A percentile compares a stretch with the other conserved stretches of the same genome.
These are phyloP conservation scores for Sporisorium exsertum DNA, from an alignment of 1,284 basidiomycete species.

Conservation along the genomic window DNA sequence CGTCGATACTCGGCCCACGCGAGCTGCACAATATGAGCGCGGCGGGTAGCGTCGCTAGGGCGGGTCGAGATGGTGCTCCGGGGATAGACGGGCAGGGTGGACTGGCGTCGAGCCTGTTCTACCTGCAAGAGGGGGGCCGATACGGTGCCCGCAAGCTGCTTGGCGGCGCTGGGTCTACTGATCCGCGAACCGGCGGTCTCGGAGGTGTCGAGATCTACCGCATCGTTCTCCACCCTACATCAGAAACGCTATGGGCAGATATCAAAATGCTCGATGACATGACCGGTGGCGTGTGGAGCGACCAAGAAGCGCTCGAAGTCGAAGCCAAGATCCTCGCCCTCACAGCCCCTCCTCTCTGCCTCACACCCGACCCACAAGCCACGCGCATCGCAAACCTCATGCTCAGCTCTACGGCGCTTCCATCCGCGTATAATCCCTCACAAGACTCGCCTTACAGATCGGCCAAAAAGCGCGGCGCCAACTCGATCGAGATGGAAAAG, in stretches of 20 bases:
- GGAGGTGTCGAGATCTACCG: slow-evolving; percentile 62
- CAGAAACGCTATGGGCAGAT: slow-evolving; percentile 64
- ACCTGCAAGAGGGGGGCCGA: slow-evolving; percentile 56
- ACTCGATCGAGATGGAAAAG: slow-evolving; percentile 61
- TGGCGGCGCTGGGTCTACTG: slow-evolving; percentile 15
- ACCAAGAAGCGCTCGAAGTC: slow-evolving; percentile 63
- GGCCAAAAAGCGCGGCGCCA: slow-evolving; percentile 50
- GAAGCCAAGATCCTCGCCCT: slow-evolving; percentile 62
- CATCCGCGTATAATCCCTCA: slow-evolving; percentile 45
- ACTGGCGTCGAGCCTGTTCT: slow-evolving; percentile 42
- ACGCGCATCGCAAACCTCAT: slow-evolving; percentile 65
- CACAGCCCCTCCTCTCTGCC: slow-evolving; percentile 65
- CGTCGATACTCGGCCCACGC: slow-evolving; percentile 22
- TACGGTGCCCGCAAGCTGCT: slow-evolving; percentile 44
- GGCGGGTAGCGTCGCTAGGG: background rate
- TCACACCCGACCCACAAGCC: slow-evolving; percentile 62
- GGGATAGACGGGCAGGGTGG: slow-evolving; percentile 13
- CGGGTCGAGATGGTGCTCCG: background rate
- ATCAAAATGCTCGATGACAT: slow-evolving; percentile 61
- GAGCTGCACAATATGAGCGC: slow-evolving; percentile 33
- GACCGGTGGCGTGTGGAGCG: slow-evolving; percentile 59
- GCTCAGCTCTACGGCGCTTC: slow-evolving; percentile 60
- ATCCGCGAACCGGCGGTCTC: slow-evolving; percentile 27
- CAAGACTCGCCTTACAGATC: slow-evolving; percentile 39
- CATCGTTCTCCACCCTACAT: slow-evolving; percentile 61